Percentiles rank a stretch among this genome's conserved stretches.
Conservation (phyloP, 495 filamentous ascomycete species). For the Aspergillus wentii region DNA sequence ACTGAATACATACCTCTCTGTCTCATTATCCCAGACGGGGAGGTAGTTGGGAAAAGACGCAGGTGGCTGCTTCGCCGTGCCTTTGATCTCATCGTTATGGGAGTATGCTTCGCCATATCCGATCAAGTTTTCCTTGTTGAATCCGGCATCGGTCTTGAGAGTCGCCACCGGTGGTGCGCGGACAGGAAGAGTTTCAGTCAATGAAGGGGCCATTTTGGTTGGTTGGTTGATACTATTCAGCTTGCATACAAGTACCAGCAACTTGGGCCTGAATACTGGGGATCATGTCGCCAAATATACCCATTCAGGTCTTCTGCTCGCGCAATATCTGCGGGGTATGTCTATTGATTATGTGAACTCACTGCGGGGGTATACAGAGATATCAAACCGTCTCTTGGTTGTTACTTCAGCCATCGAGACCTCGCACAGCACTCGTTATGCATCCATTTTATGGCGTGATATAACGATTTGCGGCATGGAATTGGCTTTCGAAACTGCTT, state of each 20-base stretch:
- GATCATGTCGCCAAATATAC: constrained; percentile 14
- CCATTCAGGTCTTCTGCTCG: constrained; percentile 11
- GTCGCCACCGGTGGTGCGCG: constrained; percentile 28
- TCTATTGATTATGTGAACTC: too few relatives aligned
- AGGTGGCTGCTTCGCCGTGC: constrained; percentile 38
- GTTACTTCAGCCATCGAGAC: too few relatives aligned
- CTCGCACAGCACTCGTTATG: too few relatives aligned
- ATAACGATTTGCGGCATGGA: too few relatives aligned
- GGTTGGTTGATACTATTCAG: not conserved
- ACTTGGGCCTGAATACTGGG: not conserved
- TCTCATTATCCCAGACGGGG: constrained; percentile 65
- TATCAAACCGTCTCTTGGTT: too few relatives aligned
- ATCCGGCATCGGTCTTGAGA: constrained; percentile 37
- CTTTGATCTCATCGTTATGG: constrained; percentile 38
- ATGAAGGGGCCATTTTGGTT: constrained; percentile 49
- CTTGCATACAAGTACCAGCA: not conserved
- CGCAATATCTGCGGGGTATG: constrained; percentile 24
- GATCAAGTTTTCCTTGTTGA: constrained; percentile 59
- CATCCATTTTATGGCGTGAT: too few relatives aligned
- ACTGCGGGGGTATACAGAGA: too few relatives aligned
- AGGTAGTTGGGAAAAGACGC: constrained; percentile 70
- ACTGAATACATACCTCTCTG: constrained; percentile 22
- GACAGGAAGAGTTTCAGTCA: constrained; percentile 39
- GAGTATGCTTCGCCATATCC: constrained; percentile 44
- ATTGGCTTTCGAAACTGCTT: too few relatives aligned